These are phyloP conservation scores for Colletotrichum camelliae DNA, from an alignment of 2,329 filamentous ascomycete genomes.

Conservation along the genomic window DNA sequence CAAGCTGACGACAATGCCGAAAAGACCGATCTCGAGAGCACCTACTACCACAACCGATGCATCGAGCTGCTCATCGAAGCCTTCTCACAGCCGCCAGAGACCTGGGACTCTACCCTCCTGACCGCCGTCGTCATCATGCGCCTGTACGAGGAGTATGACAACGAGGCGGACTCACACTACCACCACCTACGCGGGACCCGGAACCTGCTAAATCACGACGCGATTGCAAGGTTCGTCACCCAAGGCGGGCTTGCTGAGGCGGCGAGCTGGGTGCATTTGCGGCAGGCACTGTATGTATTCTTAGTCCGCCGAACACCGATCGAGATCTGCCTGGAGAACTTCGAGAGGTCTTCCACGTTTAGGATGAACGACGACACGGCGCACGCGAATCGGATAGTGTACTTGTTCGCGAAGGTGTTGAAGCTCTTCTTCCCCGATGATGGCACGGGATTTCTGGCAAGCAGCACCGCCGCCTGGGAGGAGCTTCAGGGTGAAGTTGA, in stretches of 20 bases:
- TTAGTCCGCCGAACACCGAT: constrained; percentile 27
- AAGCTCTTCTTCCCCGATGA: constrained; percentile 23
- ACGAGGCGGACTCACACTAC: constrained; percentile 36
- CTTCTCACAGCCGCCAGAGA: constrained; percentile 43
- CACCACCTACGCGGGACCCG: constrained; percentile 44
- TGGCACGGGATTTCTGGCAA: not conserved
- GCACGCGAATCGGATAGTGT: constrained; percentile 25
- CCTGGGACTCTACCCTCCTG: constrained; percentile 51
- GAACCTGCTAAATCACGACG: constrained; percentile 37
- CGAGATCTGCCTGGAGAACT: constrained; percentile 24
- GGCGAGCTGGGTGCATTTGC: constrained; percentile 43
- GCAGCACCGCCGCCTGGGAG: not conserved
- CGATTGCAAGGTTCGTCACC: constrained; percentile 38
- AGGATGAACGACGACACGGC: constrained; percentile 21
- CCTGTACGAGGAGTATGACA: constrained; percentile 48
- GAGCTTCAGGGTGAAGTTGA: constrained; percentile 25
- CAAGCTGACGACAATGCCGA: constrained; percentile 31
- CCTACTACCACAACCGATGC: constrained; percentile 49
- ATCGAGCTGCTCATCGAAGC: constrained; percentile 50
- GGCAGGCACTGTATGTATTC: constrained; percentile 44
- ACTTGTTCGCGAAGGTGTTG: constrained; percentile 27
- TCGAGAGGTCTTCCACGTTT: constrained; percentile 23
- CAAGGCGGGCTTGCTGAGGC: constrained; percentile 44
- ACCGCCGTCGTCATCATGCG: constrained; percentile 54
- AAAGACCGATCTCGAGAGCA: constrained; percentile 43